These are phyloP conservation scores for Chytridium lagenaria DNA, from an alignment of 371 early-diverging fungal genomes.

Conservation along the genomic window DNA sequence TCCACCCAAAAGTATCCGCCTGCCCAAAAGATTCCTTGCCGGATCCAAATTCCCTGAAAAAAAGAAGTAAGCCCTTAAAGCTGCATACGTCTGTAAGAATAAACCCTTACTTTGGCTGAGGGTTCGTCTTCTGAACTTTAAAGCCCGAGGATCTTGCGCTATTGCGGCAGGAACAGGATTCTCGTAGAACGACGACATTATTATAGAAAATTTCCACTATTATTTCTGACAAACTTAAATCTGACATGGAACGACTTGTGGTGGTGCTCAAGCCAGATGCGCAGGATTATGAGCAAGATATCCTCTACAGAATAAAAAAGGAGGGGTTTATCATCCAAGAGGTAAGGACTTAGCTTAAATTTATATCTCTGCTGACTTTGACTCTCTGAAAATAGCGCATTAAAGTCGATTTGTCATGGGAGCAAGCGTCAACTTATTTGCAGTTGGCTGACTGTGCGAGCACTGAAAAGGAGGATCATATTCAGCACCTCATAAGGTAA, in stretches of 20 bases:
- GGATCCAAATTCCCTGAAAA: constrained; percentile 18
- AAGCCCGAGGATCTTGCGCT: constrained; percentile 24
- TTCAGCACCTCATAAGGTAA: constrained; percentile 14
- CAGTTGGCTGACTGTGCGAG: constrained; percentile 17
- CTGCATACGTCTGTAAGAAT: constrained; percentile 17
- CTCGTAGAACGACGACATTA: constrained; percentile 33
- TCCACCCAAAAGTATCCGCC: background rate
- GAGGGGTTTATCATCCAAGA: constrained; percentile 57
- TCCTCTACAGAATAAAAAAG: constrained; percentile 45
- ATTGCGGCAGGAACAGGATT: constrained; percentile 32
- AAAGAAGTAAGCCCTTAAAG: constrained; percentile 8
- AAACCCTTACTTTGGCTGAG: constrained; percentile 36
- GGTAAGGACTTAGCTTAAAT: constrained; percentile 33
- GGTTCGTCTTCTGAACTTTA: constrained; percentile 41
- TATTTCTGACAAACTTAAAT: background rate
- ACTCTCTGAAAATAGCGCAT: too few relatives aligned
- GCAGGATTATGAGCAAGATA: constrained; percentile 40
- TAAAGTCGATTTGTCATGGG: constrained; percentile 15
- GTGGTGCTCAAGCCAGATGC: constrained; percentile 56
- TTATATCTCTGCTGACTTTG: too few relatives aligned
- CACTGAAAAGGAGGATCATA: constrained; percentile 15
- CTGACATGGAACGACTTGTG: constrained; percentile 44
- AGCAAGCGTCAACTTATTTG: constrained; percentile 31
- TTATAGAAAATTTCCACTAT: background rate
- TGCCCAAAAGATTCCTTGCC: background rate